Percentiles rank a stretch among this genome's conserved stretches.
phyloP scores from a whole-genome alignment of 306 rosid genomes.

The Vachellia pachyceras region DNA sequence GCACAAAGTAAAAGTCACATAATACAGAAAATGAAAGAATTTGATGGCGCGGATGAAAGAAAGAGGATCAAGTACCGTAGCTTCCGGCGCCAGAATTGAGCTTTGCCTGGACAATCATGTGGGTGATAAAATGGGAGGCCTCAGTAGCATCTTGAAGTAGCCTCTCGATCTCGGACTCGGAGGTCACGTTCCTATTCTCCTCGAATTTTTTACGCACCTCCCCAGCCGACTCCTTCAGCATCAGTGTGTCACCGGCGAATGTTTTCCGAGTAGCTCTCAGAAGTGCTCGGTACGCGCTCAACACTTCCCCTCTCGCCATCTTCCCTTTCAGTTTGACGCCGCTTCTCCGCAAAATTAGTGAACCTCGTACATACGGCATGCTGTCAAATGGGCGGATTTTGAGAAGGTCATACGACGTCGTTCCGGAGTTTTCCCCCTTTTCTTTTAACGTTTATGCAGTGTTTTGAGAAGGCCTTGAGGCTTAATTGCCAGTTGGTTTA shows the following conservation, averaged over 20 bases:
- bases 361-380: not conserved
- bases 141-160: slow-evolving; percentile 78
- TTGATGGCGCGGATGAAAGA: not conserved
- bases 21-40: not conserved
- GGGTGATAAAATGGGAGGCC: slow-evolving; percentile 79
- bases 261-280: slow-evolving; percentile 79
- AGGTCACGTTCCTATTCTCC: slow-evolving; percentile 62
- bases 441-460: not conserved
- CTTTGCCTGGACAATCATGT: slow-evolving; percentile 88
- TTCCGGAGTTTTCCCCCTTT: not conserved
- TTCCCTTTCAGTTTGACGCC: not conserved
- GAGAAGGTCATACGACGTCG: not conserved
- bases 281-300: slow-evolving; percentile 77
- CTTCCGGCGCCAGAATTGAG: slow-evolving; percentile 65
- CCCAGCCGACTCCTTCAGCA: slow-evolving; percentile 70
- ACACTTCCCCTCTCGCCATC: slow-evolving; percentile 69
- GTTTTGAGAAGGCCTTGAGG: not conserved
- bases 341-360: not conserved
- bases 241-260: slow-evolving; percentile 71
- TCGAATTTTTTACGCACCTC: slow-evolving; percentile 84
- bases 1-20: slow-evolving; percentile 9
- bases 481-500: too few species aligned
- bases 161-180: slow-evolving; percentile 73
- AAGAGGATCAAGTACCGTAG: slow-evolving; percentile 49
- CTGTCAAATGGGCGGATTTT: not conserved